Base-by-base conservation (phyloP, 2,329 filamentous ascomycete genomes). In the Trichoderma pleuroti region DNA sequence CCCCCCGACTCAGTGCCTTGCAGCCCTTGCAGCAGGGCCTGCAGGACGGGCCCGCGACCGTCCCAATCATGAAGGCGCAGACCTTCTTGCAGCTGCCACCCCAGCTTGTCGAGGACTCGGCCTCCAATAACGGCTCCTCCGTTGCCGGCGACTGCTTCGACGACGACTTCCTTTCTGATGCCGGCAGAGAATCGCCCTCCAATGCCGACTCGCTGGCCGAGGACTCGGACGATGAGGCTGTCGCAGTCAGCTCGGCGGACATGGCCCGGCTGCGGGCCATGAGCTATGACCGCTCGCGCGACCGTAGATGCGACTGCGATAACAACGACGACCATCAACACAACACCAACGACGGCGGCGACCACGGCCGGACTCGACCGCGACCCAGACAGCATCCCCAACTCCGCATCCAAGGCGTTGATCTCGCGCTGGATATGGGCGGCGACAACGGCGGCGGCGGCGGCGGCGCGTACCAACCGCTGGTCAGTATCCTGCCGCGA, bases 401-500 rank as follows among this genome's bases (percentile, higher is more conserved):
- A 30, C 59, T 39, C n/a, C 68, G 34, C n/a, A n/a, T 18, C 60
- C 61, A 46, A 14, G 36, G 28, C 39, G 24, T 39, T 36, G 54
- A 42, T 21, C 11, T n/a, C 39, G 39, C 39, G 8, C 39, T 61
- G 10, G 65, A 68, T 26, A 68, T 68, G 65, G 34, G n/a, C 39
- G 34, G 30, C 52, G 21, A 24, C 69, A 34, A 21, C 68, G 57
- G 32, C 69, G 30, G n/a, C 52, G 21, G 10, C 63, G 32, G 12
- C 69, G 34, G 10, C 39, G 49, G 32, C 61, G 64, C 49, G 46
- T 57, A 36, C n/a, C 68, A 69, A 49, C 54, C 63, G 24, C 56
- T 56, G 11, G 26, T 81, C 69, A 81, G 77, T 72, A 75, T 75
- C 24, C 77, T 82, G 7, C 80, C 81, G 30, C 73, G 72, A 57